A percentile compares a stretch with the other conserved stretches of the same genome.
phyloP scores from a whole-genome alignment of 2,329 filamentous ascomycete genomes.

The Pseudogymnoascus sp. region DNA sequence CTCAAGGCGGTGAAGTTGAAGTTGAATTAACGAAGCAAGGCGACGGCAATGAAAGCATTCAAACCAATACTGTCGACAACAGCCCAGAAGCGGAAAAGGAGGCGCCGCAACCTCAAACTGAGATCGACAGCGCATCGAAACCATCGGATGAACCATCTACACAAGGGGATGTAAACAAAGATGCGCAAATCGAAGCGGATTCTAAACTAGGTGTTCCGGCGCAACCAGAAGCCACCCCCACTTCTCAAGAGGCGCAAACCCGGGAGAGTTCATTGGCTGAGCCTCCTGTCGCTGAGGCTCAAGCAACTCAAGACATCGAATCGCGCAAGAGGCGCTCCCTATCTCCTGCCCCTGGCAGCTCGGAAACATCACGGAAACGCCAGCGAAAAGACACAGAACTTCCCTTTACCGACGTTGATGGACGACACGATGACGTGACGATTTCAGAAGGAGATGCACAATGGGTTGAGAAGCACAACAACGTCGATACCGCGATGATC shows the following conservation, averaged over 20 bases:
- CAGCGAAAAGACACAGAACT: slow-evolving; percentile 28
- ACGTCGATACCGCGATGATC: slow-evolving; percentile 14
- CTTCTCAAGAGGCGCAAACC: slow-evolving; percentile 17
- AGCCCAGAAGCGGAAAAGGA: slow-evolving; percentile 11
- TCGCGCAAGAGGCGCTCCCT: slow-evolving; percentile 62
- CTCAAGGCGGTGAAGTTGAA: slow-evolving; percentile 22
- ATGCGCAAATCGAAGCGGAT: slow-evolving; percentile 7
- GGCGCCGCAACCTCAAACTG: not conserved
- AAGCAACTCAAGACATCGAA: slow-evolving; percentile 45
- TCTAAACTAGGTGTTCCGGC: slow-evolving; percentile 8
- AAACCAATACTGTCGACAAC: not conserved
- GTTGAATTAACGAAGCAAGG: not conserved
- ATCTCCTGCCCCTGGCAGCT: slow-evolving; percentile 50
- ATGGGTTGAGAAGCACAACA: slow-evolving; percentile 23
- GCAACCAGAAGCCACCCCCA: not conserved
- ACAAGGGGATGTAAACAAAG: not conserved
- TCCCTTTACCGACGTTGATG: not conserved
- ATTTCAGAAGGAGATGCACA: slow-evolving; percentile 18
- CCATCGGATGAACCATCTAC: not conserved
- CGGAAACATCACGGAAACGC: slow-evolving; percentile 50
- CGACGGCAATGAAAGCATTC: slow-evolving; percentile 1
- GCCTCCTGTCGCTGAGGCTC: slow-evolving; percentile 21
- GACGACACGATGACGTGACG: slow-evolving; percentile 11
- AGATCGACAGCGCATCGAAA: slow-evolving; percentile 1
- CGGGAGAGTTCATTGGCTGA: slow-evolving; percentile 11